phyloP scores from a whole-genome alignment of 225 moss, liverwort and hornwort genomes.

The Marchantia paleacea region DNA sequence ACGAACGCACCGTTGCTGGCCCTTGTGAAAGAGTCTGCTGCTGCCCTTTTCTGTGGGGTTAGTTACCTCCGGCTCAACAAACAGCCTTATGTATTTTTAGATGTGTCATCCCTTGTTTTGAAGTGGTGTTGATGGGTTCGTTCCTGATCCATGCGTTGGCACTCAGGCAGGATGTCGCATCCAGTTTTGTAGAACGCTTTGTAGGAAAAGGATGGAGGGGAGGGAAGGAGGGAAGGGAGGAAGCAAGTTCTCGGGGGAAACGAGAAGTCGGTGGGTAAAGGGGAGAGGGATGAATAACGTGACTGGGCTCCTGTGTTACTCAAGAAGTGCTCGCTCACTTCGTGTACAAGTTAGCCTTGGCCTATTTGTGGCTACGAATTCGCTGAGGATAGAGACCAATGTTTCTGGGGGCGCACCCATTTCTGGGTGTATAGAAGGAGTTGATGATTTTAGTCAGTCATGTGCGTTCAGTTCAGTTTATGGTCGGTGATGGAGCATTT shows the following conservation, averaged over 20 bases:
- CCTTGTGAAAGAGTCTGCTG: constrained; percentile 7
- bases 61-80: constrained; percentile 17
- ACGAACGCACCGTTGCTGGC: background rate
- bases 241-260: constrained; percentile 6
- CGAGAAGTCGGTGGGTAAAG: constrained; percentile 13
- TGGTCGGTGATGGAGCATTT: background rate
- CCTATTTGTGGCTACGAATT: background rate
- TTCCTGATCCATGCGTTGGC: constrained; percentile 19
- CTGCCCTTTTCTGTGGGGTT: constrained; percentile 6
- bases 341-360: constrained; percentile 13
- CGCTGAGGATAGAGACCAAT: constrained; percentile 12
- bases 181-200: constrained; percentile 26
- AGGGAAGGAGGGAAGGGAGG: background rate
- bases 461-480: constrained; percentile 9
- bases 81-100: constrained; percentile 20
- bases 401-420: constrained; percentile 10
- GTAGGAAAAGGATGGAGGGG: constrained; percentile 8
- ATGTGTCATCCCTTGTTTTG: constrained; percentile 24
- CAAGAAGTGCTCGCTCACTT: background rate
- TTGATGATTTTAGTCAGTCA: constrained; percentile 16
- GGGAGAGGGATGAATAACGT: constrained; percentile 8
- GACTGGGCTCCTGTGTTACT: constrained; percentile 3
- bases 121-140: constrained; percentile 28
- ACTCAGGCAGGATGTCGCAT: constrained; percentile 30
- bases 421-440: constrained; percentile 21